Evolutionary conservation across 805 yeast genomes (phyloP).

Genomic region (Ogataea nitratoaversa): DNA sequence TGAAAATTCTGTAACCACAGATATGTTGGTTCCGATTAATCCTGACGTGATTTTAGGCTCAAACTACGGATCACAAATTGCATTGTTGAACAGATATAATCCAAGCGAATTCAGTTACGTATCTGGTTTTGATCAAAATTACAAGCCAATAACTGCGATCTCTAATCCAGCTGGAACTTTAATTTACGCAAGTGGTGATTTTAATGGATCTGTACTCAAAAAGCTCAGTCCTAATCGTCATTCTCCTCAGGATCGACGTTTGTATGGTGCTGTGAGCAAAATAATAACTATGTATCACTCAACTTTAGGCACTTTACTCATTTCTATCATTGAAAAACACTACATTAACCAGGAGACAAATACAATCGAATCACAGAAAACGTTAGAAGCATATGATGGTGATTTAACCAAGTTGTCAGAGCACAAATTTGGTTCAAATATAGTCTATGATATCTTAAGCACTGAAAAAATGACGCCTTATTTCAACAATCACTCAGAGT

Average conservation of each 20-base stretch:
- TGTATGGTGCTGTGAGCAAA: background rate
- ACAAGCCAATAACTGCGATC: conserved; percentile 2
- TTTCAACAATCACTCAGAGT: conserved; percentile 6
- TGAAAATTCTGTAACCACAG: conserved; percentile 3
- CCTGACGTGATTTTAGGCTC: conserved; percentile 1
- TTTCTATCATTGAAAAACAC: no score
- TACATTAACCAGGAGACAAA: background rate
- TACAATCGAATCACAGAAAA: background rate
- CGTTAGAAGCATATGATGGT: background rate
- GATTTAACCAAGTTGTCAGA: conserved; percentile 1
- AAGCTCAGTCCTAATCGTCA: no score
- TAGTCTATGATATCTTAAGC: conserved; percentile 8
- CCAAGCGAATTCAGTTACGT: background rate
- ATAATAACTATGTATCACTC: background rate
- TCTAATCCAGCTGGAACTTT: no score
- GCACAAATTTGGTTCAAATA: conserved; percentile 4
- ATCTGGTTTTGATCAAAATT: background rate
- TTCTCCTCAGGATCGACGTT: background rate
- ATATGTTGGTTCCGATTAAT: background rate
- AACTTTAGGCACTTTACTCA: background rate
- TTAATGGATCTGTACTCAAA: background rate
- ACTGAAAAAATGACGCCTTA: conserved; percentile 1
- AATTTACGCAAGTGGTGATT: background rate
- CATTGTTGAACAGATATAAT: background rate
- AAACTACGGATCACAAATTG: conserved; percentile 1